These are phyloP conservation scores for Coemansia javaensis DNA, from an alignment of 192 early-diverging fungal species.

Conservation along the genomic window DNA sequence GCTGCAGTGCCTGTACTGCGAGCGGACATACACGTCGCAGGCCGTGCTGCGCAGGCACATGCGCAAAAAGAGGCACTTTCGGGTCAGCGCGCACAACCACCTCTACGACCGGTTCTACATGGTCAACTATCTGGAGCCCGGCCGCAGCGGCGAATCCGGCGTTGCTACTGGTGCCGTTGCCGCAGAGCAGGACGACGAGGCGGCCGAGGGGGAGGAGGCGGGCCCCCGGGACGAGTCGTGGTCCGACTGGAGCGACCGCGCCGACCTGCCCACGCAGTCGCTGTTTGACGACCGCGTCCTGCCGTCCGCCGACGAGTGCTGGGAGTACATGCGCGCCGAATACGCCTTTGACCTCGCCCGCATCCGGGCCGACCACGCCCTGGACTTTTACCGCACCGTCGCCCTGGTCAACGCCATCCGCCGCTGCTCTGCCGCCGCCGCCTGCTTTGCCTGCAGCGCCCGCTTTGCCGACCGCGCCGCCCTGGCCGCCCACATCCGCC, in stretches of 20 bases:
- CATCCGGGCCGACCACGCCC: slow-evolving; percentile 48
- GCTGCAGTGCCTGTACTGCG: slow-evolving; percentile 87
- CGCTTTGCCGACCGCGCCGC: slow-evolving; percentile 43
- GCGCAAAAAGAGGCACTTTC: slow-evolving; percentile 98
- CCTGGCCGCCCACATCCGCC: slow-evolving; percentile 63
- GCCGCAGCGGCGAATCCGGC: slow-evolving; percentile 85
- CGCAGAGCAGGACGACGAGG: slow-evolving; percentile 73
- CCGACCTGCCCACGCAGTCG: slow-evolving; percentile 62
- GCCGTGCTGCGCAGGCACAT: slow-evolving; percentile 92
- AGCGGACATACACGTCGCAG: slow-evolving; percentile 82
- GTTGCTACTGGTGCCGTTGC: too few species aligned
- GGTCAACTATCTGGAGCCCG: slow-evolving; percentile 86
- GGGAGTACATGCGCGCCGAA: slow-evolving; percentile 66
- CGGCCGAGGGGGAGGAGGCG: slow-evolving; percentile 63
- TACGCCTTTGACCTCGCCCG: slow-evolving; percentile 74
- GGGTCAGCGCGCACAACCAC: slow-evolving; percentile 83
- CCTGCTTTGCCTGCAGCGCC: slow-evolving; percentile 68
- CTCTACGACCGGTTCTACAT: slow-evolving; percentile 93
- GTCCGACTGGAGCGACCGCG: slow-evolving; percentile 79
- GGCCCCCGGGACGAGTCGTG: slow-evolving; percentile 53
- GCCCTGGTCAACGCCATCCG: slow-evolving; percentile 84
- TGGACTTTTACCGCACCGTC: slow-evolving; percentile 84
- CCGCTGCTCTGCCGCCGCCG: slow-evolving; percentile 53
- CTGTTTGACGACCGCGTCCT: slow-evolving; percentile 71
- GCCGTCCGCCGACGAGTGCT: slow-evolving; percentile 55